A percentile compares a stretch with the other conserved stretches of the same genome.
Conservation (phyloP, 2,329 filamentous ascomycete genomes). For the Amylocarpus encephaloides region DNA sequence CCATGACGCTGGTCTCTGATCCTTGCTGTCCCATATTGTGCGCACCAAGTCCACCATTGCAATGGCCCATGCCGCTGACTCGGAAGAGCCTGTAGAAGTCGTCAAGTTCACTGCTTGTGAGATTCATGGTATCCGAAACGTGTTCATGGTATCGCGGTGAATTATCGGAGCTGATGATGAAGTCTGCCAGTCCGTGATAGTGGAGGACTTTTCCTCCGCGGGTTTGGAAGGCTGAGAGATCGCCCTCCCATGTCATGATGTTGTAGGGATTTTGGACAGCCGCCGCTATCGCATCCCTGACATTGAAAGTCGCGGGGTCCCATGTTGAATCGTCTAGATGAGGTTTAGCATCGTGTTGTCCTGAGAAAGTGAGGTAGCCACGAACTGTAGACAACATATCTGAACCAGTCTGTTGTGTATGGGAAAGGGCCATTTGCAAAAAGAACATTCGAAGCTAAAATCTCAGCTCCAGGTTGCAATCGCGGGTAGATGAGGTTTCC, state of each 20-base stretch:
- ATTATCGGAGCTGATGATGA: slow-evolving; percentile 37
- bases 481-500: slow-evolving; percentile 43
- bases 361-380: background rate
- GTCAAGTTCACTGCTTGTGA: slow-evolving; percentile 32
- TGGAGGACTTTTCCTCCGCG: slow-evolving; percentile 19
- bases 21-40: slow-evolving; percentile 27
- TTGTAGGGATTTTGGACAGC: slow-evolving; percentile 17
- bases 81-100: slow-evolving; percentile 44
- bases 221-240: slow-evolving; percentile 16
- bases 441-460: background rate
- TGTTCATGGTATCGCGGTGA: slow-evolving; percentile 41
- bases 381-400: slow-evolving; percentile 38
- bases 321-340: slow-evolving; percentile 31
- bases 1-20: slow-evolving; percentile 22
- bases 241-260: slow-evolving; percentile 19
- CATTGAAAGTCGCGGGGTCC: slow-evolving; percentile 34
- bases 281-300: slow-evolving; percentile 30
- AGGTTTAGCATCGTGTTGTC: background rate
- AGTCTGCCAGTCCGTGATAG: slow-evolving; percentile 20
- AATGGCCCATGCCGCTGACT: slow-evolving; percentile 46
- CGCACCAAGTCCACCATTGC: slow-evolving; percentile 42
- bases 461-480: slow-evolving; percentile 16
- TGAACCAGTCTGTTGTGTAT: slow-evolving; percentile 42
- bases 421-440: slow-evolving; percentile 34
- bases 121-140: slow-evolving; percentile 34